phyloP scores from a whole-genome alignment of 2,329 filamentous ascomycete genomes.

The Microsporum ferrugineum region DNA sequence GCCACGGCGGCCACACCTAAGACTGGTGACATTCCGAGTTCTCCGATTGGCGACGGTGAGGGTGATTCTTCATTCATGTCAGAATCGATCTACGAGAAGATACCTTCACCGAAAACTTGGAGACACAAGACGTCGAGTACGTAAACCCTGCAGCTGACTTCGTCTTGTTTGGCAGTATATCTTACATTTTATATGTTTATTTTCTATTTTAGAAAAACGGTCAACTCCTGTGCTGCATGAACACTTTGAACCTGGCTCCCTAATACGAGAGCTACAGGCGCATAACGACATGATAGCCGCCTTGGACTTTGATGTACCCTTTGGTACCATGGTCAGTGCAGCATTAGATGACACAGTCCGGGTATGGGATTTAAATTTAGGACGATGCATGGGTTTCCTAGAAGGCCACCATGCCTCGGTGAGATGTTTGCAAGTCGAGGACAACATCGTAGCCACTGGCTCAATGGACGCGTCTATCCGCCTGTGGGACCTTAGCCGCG shows the following conservation, averaged over 20 bases:
- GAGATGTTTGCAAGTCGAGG: slow-evolving; percentile 80
- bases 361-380: slow-evolving; percentile 93
- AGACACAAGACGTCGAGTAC: slow-evolving; percentile 36
- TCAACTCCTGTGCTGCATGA: slow-evolving; percentile 94
- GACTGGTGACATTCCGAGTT: slow-evolving; percentile 31
- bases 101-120: slow-evolving; percentile 53
- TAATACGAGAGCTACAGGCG: slow-evolving; percentile 77
- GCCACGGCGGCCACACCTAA: slow-evolving; percentile 25
- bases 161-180: not conserved
- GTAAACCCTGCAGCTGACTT: slow-evolving; percentile 2
- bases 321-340: slow-evolving; percentile 86
- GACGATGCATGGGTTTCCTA: slow-evolving; percentile 78
- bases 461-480: slow-evolving; percentile 90
- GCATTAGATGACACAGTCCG: slow-evolving; percentile 86
- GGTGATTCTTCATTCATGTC: slow-evolving; percentile 73
- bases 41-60: slow-evolving; percentile 43
- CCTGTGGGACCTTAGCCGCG: slow-evolving; percentile 86
- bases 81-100: slow-evolving; percentile 89
- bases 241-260: slow-evolving; percentile 80
- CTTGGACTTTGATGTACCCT: slow-evolving; percentile 92
- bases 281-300: slow-evolving; percentile 82
- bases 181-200: slow-evolving; percentile 9
- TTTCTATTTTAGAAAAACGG: slow-evolving; percentile 36
- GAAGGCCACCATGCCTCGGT: slow-evolving; percentile 95
- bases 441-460: slow-evolving; percentile 88